Evolutionary conservation across 257 asterid genomes (phyloP), one percentile per base, ranked within the genome.

Genomic region (Fraxinus anomala): DNA sequence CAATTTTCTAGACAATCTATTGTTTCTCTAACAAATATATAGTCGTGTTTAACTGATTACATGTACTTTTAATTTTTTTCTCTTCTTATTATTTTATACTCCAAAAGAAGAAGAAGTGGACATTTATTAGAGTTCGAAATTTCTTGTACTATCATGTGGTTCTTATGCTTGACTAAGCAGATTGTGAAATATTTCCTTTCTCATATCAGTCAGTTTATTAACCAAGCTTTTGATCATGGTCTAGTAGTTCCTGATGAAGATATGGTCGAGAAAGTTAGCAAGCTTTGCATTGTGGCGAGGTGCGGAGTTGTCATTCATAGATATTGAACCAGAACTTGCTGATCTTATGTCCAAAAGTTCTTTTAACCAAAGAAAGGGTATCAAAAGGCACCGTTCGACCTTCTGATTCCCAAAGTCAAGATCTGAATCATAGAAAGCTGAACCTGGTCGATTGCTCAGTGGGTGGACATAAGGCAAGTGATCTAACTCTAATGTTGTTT

Each of bases 141-240:
- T 39, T 39, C 13, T 39, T 39, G 44, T 9, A 10, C 13, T 39
- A 9, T 39, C 44, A 9, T 39, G 44, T 39, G 12, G 12, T 39
- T 39, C 12, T 39, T 39, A 1, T 1, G 44, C 13, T 39, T 39
- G 44, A 39, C 13, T 8, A 39, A 39, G 11, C 12, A 39, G 44
- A 39, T 7, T 39, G 44, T 39, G 12, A 39, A 39, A 39, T 39
- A 39, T 39, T 39, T 39, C 13, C 44, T 3, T 31, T 31, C 33
- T 31, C 33, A 31, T 31, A 39, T 8, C 13, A 97, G 89, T 75
- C 97, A 95, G 88, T 87, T 88, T 80, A 83, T 84, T 81, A 95
- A 89, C 84, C 97, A 97, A 74, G 94, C 99, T 42, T 93, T 91
- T 71, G 88, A 91, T 82, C 98, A 95, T 77, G 90, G 89, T 49